Percentiles rank a stretch among this genome's conserved stretches.
These are phyloP conservation scores for Opeltia flavorubescens DNA, from an alignment of 495 filamentous ascomycete genomes.

Conservation along the genomic window DNA sequence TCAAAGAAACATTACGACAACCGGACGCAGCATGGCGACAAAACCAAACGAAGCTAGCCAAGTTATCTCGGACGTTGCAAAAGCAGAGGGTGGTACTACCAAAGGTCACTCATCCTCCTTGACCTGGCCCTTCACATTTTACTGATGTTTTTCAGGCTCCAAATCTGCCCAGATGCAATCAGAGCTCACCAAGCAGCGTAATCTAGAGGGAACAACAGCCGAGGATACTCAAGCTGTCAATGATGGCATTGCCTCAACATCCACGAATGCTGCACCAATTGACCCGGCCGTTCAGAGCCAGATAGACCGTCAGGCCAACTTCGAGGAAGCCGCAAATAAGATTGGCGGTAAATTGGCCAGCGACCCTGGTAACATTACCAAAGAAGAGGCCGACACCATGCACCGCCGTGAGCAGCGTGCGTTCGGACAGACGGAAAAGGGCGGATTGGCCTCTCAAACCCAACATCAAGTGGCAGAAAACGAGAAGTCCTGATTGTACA, in stretches of 20 bases:
- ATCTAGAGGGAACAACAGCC: constrained; percentile 5
- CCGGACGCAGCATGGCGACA: background rate
- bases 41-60: constrained; percentile 8
- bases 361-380: constrained; percentile 17
- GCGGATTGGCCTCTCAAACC: constrained; percentile 13
- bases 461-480: constrained; percentile 11
- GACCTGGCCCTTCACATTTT: too few species aligned
- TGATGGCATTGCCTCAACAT: background rate
- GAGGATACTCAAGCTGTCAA: constrained; percentile 17
- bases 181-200: constrained; percentile 16
- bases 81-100: constrained; percentile 18
- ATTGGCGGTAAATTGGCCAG: constrained; percentile 16
- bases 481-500: background rate
- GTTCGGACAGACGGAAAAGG: constrained; percentile 20
- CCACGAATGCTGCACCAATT: background rate
- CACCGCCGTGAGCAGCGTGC: constrained; percentile 21
- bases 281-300: constrained; percentile 15
- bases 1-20: background rate
- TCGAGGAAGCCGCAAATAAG: constrained; percentile 12
- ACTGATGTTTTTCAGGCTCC: constrained; percentile 10
- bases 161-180: constrained; percentile 24
- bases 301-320: constrained; percentile 19
- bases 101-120: constrained; percentile 10
- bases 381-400: constrained; percentile 19
- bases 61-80: constrained; percentile 20